A percentile compares a stretch with the other conserved stretches of the same genome.
Evolutionary conservation across 2,329 filamentous ascomycete genomes (phyloP).

Genomic region (Ophiocordyceps unilateralis): DNA sequence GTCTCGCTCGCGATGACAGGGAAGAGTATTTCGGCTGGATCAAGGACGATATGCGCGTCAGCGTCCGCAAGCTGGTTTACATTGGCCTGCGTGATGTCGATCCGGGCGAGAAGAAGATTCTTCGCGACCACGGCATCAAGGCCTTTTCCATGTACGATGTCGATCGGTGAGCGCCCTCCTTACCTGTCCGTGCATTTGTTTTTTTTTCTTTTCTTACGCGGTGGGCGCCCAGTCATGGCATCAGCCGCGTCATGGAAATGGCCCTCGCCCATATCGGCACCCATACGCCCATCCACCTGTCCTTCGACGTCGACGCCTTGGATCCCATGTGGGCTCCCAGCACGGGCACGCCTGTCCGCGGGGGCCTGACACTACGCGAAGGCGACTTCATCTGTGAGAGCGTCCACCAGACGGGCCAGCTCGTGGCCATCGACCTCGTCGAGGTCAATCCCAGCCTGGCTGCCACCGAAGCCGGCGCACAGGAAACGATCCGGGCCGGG

Average conservation of each 20-base stretch:
- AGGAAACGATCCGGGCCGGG: slow-evolving; percentile 77
- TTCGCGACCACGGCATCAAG: slow-evolving; percentile 78
- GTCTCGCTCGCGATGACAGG: slow-evolving; percentile 59
- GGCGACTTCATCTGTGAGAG: slow-evolving; percentile 93
- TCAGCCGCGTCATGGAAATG: slow-evolving; percentile 94
- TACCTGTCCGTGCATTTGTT: background rate
- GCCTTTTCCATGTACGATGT: slow-evolving; percentile 98
- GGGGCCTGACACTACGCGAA: slow-evolving; percentile 82
- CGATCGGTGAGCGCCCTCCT: slow-evolving; percentile 44
- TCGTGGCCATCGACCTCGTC: slow-evolving; percentile 67
- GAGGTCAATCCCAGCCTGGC: slow-evolving; percentile 65
- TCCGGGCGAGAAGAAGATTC: slow-evolving; percentile 77
- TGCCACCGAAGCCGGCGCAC: slow-evolving; percentile 45
- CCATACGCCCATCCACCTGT: slow-evolving; percentile 92
- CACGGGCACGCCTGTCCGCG: slow-evolving; percentile 86
- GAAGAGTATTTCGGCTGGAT: slow-evolving; percentile 86
- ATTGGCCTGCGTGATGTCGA: slow-evolving; percentile 92
- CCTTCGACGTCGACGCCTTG: slow-evolving; percentile 90
- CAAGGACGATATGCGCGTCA: slow-evolving; percentile 50
- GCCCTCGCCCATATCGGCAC: slow-evolving; percentile 87
- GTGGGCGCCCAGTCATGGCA: slow-evolving; percentile 60
- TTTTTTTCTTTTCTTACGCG: background rate
- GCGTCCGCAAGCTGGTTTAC: slow-evolving; percentile 78
- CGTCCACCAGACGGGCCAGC: slow-evolving; percentile 61
- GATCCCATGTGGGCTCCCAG: slow-evolving; percentile 94